These are phyloP conservation scores for Penicillium digitatum DNA, from an alignment of 2,329 filamentous ascomycete species.

Conservation along the genomic window DNA sequence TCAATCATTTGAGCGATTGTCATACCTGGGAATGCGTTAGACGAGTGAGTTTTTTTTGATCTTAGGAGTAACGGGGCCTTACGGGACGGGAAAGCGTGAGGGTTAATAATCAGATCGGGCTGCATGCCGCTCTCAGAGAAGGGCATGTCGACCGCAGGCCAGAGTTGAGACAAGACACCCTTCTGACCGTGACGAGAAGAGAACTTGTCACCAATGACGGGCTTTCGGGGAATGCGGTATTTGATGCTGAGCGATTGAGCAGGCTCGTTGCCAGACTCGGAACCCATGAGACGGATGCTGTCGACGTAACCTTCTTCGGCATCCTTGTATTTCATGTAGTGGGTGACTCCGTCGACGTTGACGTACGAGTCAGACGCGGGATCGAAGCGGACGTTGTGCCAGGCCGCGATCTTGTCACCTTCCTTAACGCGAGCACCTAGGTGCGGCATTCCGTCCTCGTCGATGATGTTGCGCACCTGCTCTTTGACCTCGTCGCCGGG, in stretches of 20 bases:
- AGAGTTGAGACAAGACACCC: conserved; percentile 93
- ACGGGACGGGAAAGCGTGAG: conserved; percentile 96
- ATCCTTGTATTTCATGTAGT: conserved; percentile 94
- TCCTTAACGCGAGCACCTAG: conserved; percentile 73
- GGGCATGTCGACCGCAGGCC: conserved; percentile 89
- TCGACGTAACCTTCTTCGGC: conserved; percentile 83
- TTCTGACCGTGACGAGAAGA: conserved; percentile 98
- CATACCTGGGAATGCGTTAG: conserved; percentile 54
- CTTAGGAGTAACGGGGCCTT: conserved; percentile 14
- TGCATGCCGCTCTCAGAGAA: conserved; percentile 96
- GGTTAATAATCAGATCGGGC: conserved; percentile 97
- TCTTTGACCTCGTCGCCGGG: conserved; percentile 69
- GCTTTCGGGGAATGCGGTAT: conserved; percentile 82
- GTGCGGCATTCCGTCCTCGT: conserved; percentile 80
- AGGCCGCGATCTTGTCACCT: conserved; percentile 82
- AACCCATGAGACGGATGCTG: conserved; percentile 85
- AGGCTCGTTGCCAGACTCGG: conserved; percentile 76
- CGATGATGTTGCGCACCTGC: conserved; percentile 67
- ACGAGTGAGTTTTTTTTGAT: not conserved
- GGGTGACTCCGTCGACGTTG: conserved; percentile 80
- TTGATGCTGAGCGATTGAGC: conserved; percentile 89
- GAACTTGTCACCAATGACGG: conserved; percentile 97
- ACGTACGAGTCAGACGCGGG: conserved; percentile 66
- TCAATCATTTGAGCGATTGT: conserved; percentile 99
- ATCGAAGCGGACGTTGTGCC: conserved; percentile 80